Evolutionary conservation across 768 basidiomycete genomes (phyloP), one percentile per base, ranked within the genome.

Genomic region (Dentipellis sp.): DNA sequence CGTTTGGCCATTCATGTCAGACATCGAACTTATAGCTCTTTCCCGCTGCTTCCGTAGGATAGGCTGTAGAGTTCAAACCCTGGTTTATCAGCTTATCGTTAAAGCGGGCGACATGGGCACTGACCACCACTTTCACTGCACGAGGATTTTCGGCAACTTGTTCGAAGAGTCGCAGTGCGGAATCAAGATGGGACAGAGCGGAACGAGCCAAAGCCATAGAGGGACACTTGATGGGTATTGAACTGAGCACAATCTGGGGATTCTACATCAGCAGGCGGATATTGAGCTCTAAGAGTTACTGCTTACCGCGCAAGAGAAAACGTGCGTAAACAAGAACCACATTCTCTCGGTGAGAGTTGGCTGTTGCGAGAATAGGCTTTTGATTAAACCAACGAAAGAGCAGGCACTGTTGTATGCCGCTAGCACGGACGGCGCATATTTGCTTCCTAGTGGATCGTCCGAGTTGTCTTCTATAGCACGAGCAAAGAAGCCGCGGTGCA

Each of bases 401-500:
- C 82, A 83, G 21, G 85, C 84, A 58, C 83, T 82, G n/a, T 72
- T 75, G 67, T 86, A 84, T 1, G 83, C 84, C 1, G 84, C 82
- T 50, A 88, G 68, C 5, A 86, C 83, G 4, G 84, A 86, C 17
- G 75, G 80, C 4, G 80, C 79, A 63, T 81, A 88, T 64, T 80
- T 84, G 72, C 82, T 83, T 3, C 82, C 80, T 71, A 86, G 79
- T 4, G 84, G 83, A 65, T 88, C 84, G 7, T 67, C 69, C 0
- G 82, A 79, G 55, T 67, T 76, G 58, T 85, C 84, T 62, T 83
- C 82, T 55, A 88, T 66, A 0, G 84, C 84, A 56, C 81, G 79
- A 1, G 83, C 84, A 63, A 88, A 88, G 72, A 83, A 88, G 6
- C 83, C 84, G 50, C 85, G 77, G 67, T 88, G 84, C 75, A 88